A percentile compares a stretch with the other conserved stretches of the same genome.
phyloP scores from a whole-genome alignment of 2,329 filamentous ascomycete species.

The Cladorrhinum sp. region DNA sequence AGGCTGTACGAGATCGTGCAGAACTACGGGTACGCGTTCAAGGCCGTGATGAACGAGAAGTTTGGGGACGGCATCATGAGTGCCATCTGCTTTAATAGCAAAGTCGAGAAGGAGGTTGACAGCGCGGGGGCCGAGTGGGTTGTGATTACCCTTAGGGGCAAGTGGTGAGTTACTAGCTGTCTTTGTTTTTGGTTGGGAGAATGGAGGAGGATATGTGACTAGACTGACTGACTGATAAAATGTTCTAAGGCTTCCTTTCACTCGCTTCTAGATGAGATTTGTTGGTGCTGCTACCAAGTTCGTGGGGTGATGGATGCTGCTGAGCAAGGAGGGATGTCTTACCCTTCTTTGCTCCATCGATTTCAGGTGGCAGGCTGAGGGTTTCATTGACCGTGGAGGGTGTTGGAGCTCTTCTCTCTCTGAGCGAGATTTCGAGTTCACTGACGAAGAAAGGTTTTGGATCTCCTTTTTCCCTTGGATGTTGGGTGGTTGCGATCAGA shows the following conservation, averaged over 20 bases:
- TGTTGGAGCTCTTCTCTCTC: background rate
- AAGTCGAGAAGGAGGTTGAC: constrained; percentile 91
- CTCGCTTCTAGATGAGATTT: constrained; percentile 31
- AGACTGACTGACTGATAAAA: constrained; percentile 13
- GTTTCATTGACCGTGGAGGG: background rate
- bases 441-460: background rate
- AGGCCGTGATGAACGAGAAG: constrained; percentile 94
- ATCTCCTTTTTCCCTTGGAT: background rate
- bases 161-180: constrained; percentile 60
- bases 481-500: background rate
- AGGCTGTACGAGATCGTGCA: constrained; percentile 91
- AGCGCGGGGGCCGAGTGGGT: constrained; percentile 78
- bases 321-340: background rate
- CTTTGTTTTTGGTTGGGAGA: background rate
- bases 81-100: constrained; percentile 85
- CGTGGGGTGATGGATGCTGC: background rate
- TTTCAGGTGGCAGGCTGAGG: background rate
- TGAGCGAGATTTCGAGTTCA: too few relatives aligned
- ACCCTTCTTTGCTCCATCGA: background rate
- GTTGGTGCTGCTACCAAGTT: too few relatives aligned
- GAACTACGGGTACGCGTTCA: constrained; percentile 96
- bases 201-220: background rate
- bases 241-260: constrained; percentile 35
- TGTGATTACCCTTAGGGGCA: constrained; percentile 77
- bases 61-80: constrained; percentile 95